These are phyloP conservation scores for Sporothrix sp. DNA, from an alignment of 2,329 filamentous ascomycete species.

Conservation along the genomic window DNA sequence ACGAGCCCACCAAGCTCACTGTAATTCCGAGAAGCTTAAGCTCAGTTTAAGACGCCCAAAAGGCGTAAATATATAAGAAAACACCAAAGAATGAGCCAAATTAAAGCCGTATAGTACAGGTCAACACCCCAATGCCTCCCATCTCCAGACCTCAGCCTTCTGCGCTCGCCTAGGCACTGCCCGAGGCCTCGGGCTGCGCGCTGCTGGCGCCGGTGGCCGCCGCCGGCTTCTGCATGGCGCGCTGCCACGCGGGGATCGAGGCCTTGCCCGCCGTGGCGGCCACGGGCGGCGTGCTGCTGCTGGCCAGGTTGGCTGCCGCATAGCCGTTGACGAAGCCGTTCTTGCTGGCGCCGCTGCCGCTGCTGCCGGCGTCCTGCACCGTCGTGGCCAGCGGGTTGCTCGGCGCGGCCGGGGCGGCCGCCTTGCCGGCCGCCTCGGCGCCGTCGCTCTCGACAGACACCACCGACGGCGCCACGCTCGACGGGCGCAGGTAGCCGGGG, in stretches of 20 bases:
- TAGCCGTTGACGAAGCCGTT: slow-evolving; percentile 8
- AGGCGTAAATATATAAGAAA: not conserved
- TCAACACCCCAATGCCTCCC: not conserved
- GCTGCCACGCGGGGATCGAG: slow-evolving; percentile 71
- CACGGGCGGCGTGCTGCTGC: slow-evolving; percentile 33
- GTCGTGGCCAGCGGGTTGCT: slow-evolving; percentile 15
- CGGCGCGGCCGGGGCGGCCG: slow-evolving; percentile 10
- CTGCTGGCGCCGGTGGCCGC: slow-evolving; percentile 25
- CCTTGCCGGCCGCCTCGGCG: slow-evolving; percentile 19
- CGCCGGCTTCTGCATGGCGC: slow-evolving; percentile 57
- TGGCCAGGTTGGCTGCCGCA: slow-evolving; percentile 7
- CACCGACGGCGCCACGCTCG: slow-evolving; percentile 16
- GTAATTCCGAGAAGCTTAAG: too few species aligned
- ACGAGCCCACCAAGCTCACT: too few species aligned
- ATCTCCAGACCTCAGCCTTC: not conserved
- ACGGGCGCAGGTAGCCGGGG: slow-evolving; percentile 24
- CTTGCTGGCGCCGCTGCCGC: slow-evolving; percentile 20
- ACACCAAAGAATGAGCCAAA: not conserved
- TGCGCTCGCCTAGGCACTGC: slow-evolving; percentile 5
- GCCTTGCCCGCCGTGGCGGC: slow-evolving; percentile 46
- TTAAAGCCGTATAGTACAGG: slow-evolving; percentile 3
- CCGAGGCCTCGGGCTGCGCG: slow-evolving; percentile 3
- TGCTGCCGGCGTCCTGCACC: slow-evolving; percentile 13
- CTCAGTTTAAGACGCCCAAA: too few species aligned
- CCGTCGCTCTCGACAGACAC: slow-evolving; percentile 12